These are phyloP conservation scores for Saturnispora besseyi DNA, from an alignment of 805 yeast genomes.

Conservation along the genomic window DNA sequence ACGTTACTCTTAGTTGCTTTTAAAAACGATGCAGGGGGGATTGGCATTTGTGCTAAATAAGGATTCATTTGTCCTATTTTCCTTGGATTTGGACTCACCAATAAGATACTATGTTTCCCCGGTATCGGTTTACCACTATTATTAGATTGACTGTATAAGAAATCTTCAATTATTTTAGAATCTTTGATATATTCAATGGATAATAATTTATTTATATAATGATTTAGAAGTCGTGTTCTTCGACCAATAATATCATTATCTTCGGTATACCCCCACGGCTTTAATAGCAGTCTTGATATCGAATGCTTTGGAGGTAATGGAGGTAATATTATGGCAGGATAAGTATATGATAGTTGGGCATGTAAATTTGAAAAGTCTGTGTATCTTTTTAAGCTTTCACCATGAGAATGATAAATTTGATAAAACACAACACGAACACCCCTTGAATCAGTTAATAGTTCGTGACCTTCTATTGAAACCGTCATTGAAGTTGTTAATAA, in stretches of 20 bases:
- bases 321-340: slow-evolving; percentile 85
- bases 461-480: slow-evolving; percentile 14
- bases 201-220: slow-evolving; percentile 35
- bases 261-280: slow-evolving; percentile 26
- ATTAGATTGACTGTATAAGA: slow-evolving; percentile 21
- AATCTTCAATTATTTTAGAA: slow-evolving; percentile 35
- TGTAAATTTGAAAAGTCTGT: slow-evolving; percentile 86
- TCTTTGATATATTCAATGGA: slow-evolving; percentile 27
- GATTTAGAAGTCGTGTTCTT: slow-evolving; percentile 37
- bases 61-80: slow-evolving; percentile 37
- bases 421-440: slow-evolving; percentile 27
- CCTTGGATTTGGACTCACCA: slow-evolving; percentile 42
- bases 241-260: slow-evolving; percentile 34
- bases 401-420: slow-evolving; percentile 16
- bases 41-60: slow-evolving; percentile 40
- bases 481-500: neutral
- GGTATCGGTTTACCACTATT: slow-evolving; percentile 38
- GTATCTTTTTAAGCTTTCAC: slow-evolving; percentile 58
- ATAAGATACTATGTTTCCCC: slow-evolving; percentile 38
- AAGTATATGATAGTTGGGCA: slow-evolving; percentile 54
- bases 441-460: slow-evolving; percentile 19
- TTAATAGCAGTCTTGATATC: slow-evolving; percentile 27
- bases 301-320: slow-evolving; percentile 90
- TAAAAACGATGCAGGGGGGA: slow-evolving; percentile 26
- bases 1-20: slow-evolving; percentile 22